Conservation (phyloP, 2,329 filamentous ascomycete species). For the Fusarium citri region DNA sequence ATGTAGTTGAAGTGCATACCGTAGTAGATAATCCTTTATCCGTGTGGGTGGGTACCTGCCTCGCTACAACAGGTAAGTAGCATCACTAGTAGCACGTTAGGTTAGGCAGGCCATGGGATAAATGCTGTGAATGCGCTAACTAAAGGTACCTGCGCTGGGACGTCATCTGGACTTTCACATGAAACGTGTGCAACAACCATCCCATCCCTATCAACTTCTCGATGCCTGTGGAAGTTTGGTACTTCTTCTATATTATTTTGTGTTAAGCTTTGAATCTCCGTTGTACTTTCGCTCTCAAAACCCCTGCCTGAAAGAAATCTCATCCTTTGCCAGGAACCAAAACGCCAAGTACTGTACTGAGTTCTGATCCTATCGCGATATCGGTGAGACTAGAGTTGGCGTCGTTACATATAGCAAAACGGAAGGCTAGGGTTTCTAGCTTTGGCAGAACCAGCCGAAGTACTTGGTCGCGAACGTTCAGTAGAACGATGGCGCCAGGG, state of each 20-base stretch:
- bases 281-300: background rate
- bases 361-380: background rate
- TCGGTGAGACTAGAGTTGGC: slow-evolving; percentile 23
- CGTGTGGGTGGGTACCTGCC: background rate
- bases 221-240: background rate
- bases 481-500: slow-evolving; percentile 52
- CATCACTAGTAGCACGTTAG: background rate
- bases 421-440: background rate
- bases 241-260: background rate
- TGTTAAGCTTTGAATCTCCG: background rate
- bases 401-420: background rate
- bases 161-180: slow-evolving; percentile 42
- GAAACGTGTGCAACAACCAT: slow-evolving; percentile 9
- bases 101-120: background rate
- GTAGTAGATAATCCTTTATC: background rate
- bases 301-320: background rate
- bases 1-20: background rate
- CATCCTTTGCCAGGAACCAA: background rate
- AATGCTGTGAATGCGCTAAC: background rate
- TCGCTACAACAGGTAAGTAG: background rate
- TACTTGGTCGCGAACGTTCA: slow-evolving; percentile 35
- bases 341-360: background rate
- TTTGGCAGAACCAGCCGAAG: background rate
- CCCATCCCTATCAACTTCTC: background rate
- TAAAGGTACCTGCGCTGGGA: slow-evolving; percentile 5